Evolutionary conservation across 257 asterid species (phyloP), one percentile per base, ranked within the genome.

Genomic region (Osmanthus fragrans): DNA sequence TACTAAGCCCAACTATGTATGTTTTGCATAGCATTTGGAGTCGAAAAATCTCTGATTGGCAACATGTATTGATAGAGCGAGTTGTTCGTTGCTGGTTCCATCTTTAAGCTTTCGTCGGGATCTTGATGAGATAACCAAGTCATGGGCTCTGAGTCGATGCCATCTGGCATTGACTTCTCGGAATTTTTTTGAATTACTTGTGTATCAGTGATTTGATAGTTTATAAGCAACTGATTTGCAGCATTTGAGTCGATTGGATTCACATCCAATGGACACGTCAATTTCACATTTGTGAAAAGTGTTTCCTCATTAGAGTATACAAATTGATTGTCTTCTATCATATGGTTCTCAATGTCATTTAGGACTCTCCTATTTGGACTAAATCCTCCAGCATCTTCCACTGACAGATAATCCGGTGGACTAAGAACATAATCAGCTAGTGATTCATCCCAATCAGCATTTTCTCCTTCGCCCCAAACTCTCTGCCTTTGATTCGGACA

Each of bases 261-360:
- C 18, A 7, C 16, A 18, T 66, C 54, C 42, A 32, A 45, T 2
- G 86, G 30, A 54, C 56, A 29, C 63, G 54, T 39, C 0, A 71
- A 19, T 11, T 73, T 73, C 56, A 72, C 49, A 0, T 76, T 76
- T 60, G 63, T 49, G 27, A 13, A 3, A 3, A 47, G 4, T 0
- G n/a, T 25, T 9, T 30, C 34, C 21, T 75, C 75, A 18, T 56
- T 58, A 0, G 49, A 40, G 60, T 7, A 23, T 16, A 32, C 49
- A 19, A 70, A 30, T 42, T 80, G 84, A 63, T 76, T 12, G 30
- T 71, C 82, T 25, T 69, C 76, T 10, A 60, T 42, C 67, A 82
- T 49, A 58, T 79, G 82, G 69, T 77, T 77, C 76, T 79, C 74
- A 2, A 67, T 32, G 12, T 73, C 69, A 0, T 30, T 25, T 7